A percentile compares a stretch with the other conserved stretches of the same genome.
Evolutionary conservation across 148 eudicot genomes (phyloP).

Genomic region (Diospyros lotus): DNA sequence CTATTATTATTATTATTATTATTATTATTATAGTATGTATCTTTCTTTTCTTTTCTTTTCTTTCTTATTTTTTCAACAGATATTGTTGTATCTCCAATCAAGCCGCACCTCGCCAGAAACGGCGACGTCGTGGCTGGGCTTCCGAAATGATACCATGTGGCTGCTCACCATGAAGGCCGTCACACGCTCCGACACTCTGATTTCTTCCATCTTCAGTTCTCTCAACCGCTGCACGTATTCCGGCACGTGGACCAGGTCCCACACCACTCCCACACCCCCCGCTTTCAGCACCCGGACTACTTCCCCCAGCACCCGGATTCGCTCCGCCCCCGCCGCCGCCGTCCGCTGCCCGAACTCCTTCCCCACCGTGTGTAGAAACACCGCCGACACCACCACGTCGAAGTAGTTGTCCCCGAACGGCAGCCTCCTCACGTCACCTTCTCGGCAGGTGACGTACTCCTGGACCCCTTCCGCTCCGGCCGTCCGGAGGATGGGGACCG

Average conservation of each 20-base stretch:
- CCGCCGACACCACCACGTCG: constrained; percentile 86
- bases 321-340: constrained; percentile 76
- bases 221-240: constrained; percentile 75
- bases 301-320: constrained; percentile 73
- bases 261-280: constrained; percentile 84
- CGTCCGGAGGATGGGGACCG: constrained; percentile 51
- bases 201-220: constrained; percentile 78
- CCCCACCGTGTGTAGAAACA: constrained; percentile 63
- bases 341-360: constrained; percentile 62
- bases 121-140: constrained; percentile 52
- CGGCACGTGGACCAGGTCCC: constrained; percentile 85
- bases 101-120: constrained; percentile 59
- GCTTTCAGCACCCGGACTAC: constrained; percentile 71
- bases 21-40: too few species aligned
- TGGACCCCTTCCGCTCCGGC: constrained; percentile 80
- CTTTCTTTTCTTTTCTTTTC: neutral
- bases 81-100: constrained; percentile 65
- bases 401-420: constrained; percentile 80
- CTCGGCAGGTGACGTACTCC: constrained; percentile 88
- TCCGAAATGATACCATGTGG: constrained; percentile 73
- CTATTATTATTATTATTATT: too few species aligned
- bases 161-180: constrained; percentile 85
- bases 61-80: neutral
- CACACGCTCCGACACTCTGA: constrained; percentile 73
- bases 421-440: constrained; percentile 70